These are phyloP conservation scores for Jatropha podagrica DNA, from an alignment of 441 rosid genomes.

Conservation along the genomic window DNA sequence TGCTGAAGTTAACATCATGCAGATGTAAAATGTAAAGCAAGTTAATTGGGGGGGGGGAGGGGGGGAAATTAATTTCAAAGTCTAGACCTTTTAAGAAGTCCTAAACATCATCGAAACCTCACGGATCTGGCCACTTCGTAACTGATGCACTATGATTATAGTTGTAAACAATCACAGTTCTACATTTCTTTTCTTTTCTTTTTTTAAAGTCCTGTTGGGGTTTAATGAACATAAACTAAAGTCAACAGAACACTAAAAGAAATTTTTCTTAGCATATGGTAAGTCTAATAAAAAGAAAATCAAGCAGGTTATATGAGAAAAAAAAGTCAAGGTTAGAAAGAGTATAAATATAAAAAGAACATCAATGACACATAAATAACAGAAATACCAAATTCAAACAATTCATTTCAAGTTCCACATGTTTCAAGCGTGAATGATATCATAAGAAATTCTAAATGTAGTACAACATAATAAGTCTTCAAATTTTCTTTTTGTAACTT, in stretches of 20 bases:
- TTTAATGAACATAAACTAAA: background rate
- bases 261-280: background rate
- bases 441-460: too few relatives aligned
- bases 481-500: too few relatives aligned
- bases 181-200: background rate
- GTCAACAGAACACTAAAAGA: background rate
- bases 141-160: background rate
- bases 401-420: too few relatives aligned
- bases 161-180: background rate
- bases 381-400: too few relatives aligned
- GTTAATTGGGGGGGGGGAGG: background rate
- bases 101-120: background rate
- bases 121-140: background rate
- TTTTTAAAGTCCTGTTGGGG: too few relatives aligned
- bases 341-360: too few relatives aligned
- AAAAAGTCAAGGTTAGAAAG: background rate
- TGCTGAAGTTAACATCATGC: background rate
- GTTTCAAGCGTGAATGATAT: too few relatives aligned
- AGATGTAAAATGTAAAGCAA: background rate
- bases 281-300: background rate
- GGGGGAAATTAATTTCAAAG: background rate
- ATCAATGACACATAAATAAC: too few relatives aligned
- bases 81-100: background rate
- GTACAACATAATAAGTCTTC: too few relatives aligned
- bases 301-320: background rate